phyloP scores from a whole-genome alignment of 1,139 yeast genomes.

The Pichia sp. region DNA sequence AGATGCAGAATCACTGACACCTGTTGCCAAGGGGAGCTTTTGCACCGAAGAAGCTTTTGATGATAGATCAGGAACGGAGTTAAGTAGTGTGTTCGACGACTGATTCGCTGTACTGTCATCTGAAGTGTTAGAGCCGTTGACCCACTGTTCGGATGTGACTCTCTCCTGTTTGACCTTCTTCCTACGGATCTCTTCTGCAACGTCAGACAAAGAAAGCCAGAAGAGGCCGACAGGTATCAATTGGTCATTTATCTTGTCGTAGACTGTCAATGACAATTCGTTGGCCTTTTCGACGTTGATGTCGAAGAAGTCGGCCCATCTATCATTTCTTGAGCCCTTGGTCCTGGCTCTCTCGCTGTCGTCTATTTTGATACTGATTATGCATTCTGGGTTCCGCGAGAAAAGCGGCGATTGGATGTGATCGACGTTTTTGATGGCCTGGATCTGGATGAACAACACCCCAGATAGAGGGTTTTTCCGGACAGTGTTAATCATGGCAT shows the following conservation, averaged over 20 bases:
- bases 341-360: conserved; percentile 68
- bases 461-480: conserved; percentile 85
- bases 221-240: conserved; percentile 86
- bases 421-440: conserved; percentile 83
- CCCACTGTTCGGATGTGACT: conserved; percentile 74
- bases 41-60: conserved; percentile 7
- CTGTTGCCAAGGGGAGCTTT: neutral
- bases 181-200: conserved; percentile 90
- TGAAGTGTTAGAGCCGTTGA: conserved; percentile 52
- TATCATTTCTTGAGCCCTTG: conserved; percentile 67
- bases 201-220: conserved; percentile 86
- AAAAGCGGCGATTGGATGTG: conserved; percentile 82
- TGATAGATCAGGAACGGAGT: conserved; percentile 8
- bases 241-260: conserved; percentile 66
- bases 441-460: conserved; percentile 60
- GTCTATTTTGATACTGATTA: conserved; percentile 75
- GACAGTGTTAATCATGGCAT: conserved; percentile 62
- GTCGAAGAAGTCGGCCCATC: conserved; percentile 80
- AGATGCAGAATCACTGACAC: conserved; percentile 1
- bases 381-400: conserved; percentile 75
- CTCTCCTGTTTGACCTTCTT: conserved; percentile 76
- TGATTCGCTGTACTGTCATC: neutral
- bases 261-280: conserved; percentile 83
- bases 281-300: conserved; percentile 85
- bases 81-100: conserved; percentile 1